Evolutionary conservation across 257 asterid genomes (phyloP), one percentile per base, ranked within the genome.

Genomic region (Solanum dulcamara): DNA sequence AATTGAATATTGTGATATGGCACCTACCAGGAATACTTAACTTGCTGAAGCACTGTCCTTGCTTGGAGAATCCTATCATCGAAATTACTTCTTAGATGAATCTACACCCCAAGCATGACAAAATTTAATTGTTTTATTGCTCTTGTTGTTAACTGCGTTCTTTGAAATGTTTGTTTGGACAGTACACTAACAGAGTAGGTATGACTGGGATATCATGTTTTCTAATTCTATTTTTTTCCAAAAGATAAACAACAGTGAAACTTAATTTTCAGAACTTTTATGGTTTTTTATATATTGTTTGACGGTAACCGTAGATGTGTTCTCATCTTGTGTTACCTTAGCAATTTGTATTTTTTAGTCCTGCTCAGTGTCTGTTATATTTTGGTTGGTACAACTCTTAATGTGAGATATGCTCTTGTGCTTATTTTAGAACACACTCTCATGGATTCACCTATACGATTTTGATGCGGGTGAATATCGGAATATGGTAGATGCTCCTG

Each of bases 1-100:
- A 53, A 24, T n/a, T 72, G 22, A 26, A 28, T 35, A 64, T 87
- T 22, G 51, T 64, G 67, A 87, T 81, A 87, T 87, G 89, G 89
- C 89, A 87, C 44, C 81, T 80, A 30, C 87, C 87, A 55, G 89
- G 89, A 71, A 28, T 77, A 77, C 83, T 46, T 62, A 77, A 77
- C 62, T 77, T 77, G 62, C 83, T 46, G 83, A 46, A 28, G 62
- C 62, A 28, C 51, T 87, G 77, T 84, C 87, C 79, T 59, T 70
- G 84, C 89, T 84, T 85, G 83, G 81, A 87, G 80, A 81, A 84
- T 46, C n/a, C 80, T 62, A 30, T 71, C 37, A 30, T 87, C 83
- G 28, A 81, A 67, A 2, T 84, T 51, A 72, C 77, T 55, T 46
- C 32, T 84, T 42, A 87, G 85, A 59, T 59, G 67, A 18, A 67